phyloP scores from a whole-genome alignment of 768 basidiomycete genomes.

The Leucocoprinus leucothites region DNA sequence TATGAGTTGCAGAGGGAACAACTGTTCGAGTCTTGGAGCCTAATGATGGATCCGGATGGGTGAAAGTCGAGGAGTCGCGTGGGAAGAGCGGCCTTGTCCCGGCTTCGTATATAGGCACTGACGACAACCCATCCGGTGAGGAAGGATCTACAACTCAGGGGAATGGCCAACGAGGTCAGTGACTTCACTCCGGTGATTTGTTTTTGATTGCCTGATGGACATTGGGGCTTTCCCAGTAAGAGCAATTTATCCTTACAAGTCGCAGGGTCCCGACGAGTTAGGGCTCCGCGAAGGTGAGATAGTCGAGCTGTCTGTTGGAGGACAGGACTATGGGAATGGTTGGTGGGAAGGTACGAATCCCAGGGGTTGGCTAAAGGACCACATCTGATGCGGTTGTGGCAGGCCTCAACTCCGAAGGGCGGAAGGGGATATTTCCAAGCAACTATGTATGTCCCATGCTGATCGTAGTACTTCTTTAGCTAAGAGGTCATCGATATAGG shows the following conservation, averaged over 20 bases:
- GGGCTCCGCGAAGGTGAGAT: slow-evolving; percentile 56
- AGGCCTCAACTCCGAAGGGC: slow-evolving; percentile 60
- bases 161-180: slow-evolving; percentile 51
- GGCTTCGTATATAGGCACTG: slow-evolving; percentile 68
- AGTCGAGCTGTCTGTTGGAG: slow-evolving; percentile 65
- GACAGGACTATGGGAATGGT: slow-evolving; percentile 68
- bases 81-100: slow-evolving; percentile 74
- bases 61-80: slow-evolving; percentile 61
- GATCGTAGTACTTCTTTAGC: neutral
- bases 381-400: slow-evolving; percentile 18
- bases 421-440: slow-evolving; percentile 82
- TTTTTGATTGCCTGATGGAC: slow-evolving; percentile 6
- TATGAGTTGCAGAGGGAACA: slow-evolving; percentile 48
- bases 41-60: slow-evolving; percentile 87
- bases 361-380: neutral
- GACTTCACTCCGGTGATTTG: slow-evolving; percentile 2
- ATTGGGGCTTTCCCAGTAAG: slow-evolving; percentile 49
- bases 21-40: slow-evolving; percentile 67
- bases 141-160: slow-evolving; percentile 23
- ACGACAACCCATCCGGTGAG: slow-evolving; percentile 24
- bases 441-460: slow-evolving; percentile 66
- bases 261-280: slow-evolving; percentile 73
- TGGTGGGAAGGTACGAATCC: slow-evolving; percentile 78
- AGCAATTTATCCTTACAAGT: slow-evolving; percentile 75
- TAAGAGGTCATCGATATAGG: slow-evolving; percentile 8